Evolutionary conservation across 2,329 filamentous ascomycete genomes (phyloP).

Genomic region (Colletotrichum plurivorum): DNA sequence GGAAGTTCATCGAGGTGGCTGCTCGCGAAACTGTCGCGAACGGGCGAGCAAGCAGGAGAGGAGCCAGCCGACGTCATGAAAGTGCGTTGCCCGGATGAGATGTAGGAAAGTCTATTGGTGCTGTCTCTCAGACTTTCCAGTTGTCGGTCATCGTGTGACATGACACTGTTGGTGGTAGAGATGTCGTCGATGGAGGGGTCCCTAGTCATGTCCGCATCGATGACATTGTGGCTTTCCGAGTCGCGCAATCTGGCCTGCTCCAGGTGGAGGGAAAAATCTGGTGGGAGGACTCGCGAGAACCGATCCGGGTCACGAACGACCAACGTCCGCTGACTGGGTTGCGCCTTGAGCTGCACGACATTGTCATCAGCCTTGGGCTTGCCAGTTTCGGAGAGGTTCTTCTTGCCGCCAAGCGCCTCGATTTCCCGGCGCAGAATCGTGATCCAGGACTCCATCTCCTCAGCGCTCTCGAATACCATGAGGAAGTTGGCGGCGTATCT

Average conservation of each 20-base stretch:
- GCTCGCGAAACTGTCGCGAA: slow-evolving; percentile 64
- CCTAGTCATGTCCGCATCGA: slow-evolving; percentile 48
- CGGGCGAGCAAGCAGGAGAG: slow-evolving; percentile 71
- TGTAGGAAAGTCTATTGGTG: slow-evolving; percentile 69
- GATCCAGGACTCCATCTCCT: slow-evolving; percentile 85
- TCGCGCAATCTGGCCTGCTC: slow-evolving; percentile 43
- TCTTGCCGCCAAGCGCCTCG: slow-evolving; percentile 77
- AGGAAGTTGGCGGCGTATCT: slow-evolving; percentile 75
- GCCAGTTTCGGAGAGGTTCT: slow-evolving; percentile 72
- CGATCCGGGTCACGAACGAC: slow-evolving; percentile 64
- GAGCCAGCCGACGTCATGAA: slow-evolving; percentile 71
- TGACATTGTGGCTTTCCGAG: slow-evolving; percentile 43
- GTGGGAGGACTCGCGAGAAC: slow-evolving; percentile 57
- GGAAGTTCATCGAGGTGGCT: slow-evolving; percentile 43
- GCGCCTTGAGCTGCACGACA: slow-evolving; percentile 51
- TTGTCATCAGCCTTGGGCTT: slow-evolving; percentile 60
- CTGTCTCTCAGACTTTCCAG: slow-evolving; percentile 71
- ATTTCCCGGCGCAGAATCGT: slow-evolving; percentile 78
- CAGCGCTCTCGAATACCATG: slow-evolving; percentile 79
- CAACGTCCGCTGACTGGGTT: slow-evolving; percentile 61
- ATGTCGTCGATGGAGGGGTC: slow-evolving; percentile 65
- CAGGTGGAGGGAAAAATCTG: slow-evolving; percentile 52
- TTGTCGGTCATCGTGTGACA: slow-evolving; percentile 71
- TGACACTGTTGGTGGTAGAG: slow-evolving; percentile 70
- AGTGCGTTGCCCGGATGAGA: slow-evolving; percentile 74